A percentile compares a stretch with the other conserved stretches of the same genome.
phyloP scores from a whole-genome alignment of 2,329 filamentous ascomycete genomes.

The Neurospora sp. region DNA sequence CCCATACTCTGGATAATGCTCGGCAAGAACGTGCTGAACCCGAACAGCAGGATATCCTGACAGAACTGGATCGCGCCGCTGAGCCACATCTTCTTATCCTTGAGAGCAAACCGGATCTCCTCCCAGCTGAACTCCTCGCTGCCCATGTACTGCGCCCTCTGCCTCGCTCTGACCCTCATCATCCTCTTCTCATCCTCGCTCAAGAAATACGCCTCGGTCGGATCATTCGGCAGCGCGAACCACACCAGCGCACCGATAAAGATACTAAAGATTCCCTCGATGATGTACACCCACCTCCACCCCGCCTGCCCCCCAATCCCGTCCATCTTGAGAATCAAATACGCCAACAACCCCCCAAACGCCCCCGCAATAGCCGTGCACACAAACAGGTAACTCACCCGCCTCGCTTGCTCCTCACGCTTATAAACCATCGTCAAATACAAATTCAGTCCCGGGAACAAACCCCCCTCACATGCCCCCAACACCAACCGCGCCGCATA shows the following conservation, averaged over 20 bases:
- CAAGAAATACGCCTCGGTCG: conserved; percentile 37
- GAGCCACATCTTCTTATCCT: conserved; percentile 42
- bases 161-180: conserved; percentile 37
- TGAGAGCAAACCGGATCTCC: conserved; percentile 36
- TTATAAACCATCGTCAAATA: conserved; percentile 47
- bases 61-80: conserved; percentile 38
- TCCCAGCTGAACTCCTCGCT: conserved; percentile 39
- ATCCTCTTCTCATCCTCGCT: conserved; percentile 37
- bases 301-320: conserved; percentile 32
- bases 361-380: conserved; percentile 40
- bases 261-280: conserved; percentile 37
- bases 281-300: conserved; percentile 42
- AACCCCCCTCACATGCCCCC: conserved; percentile 37
- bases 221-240: conserved; percentile 37
- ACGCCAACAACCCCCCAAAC: conserved; percentile 56
- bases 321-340: conserved; percentile 37
- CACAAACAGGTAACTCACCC: conserved; percentile 43
- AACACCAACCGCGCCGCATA: conserved; percentile 37
- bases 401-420: conserved; percentile 41
- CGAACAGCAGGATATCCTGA: conserved; percentile 42
- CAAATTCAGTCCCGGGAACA: conserved; percentile 39
- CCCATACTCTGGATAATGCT: conserved; percentile 44
- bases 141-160: conserved; percentile 38
- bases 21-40: conserved; percentile 50
- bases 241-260: conserved; percentile 32